These are phyloP conservation scores for Cornus suecica DNA, from an alignment of 148 eudicot genomes.

Conservation along the genomic window DNA sequence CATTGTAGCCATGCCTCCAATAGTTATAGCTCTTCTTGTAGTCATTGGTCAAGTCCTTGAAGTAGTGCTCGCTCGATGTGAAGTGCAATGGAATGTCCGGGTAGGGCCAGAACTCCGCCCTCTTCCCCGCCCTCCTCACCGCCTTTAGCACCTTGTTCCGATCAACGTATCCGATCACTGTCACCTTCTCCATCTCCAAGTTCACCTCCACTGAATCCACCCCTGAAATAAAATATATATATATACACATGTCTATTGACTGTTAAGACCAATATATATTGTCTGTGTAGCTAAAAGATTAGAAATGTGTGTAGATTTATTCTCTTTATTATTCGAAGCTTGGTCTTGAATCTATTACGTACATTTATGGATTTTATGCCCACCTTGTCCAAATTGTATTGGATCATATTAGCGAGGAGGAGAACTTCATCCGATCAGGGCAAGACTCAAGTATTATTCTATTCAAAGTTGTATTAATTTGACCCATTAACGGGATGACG, in stretches of 20 bases:
- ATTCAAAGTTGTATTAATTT: too few species aligned
- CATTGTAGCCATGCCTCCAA: conserved; percentile 84
- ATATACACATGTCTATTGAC: too few species aligned
- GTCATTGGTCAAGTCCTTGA: conserved; percentile 69
- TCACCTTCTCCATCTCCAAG: conserved; percentile 83
- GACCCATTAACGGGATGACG: too few species aligned
- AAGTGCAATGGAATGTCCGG: conserved; percentile 82
- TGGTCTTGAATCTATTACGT: too few species aligned
- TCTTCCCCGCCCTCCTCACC: conserved; percentile 88
- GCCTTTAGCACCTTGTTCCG: conserved; percentile 83
- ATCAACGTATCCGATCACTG: conserved; percentile 80
- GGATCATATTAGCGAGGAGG: too few species aligned
- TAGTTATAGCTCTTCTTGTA: conserved; percentile 91
- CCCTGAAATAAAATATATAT: conserved; percentile 34
- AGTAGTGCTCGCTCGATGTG: conserved; percentile 59
- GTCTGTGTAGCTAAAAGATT: too few species aligned
- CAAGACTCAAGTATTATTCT: too few species aligned
- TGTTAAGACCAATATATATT: too few species aligned
- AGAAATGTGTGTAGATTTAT: too few species aligned
- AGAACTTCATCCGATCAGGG: too few species aligned
- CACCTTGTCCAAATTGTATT: too few species aligned
- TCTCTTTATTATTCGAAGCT: not conserved
- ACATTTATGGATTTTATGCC: too few species aligned
- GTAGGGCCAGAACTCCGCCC: conserved; percentile 95
- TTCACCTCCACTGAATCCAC: conserved; percentile 83